These are phyloP conservation scores for Suhomyces sp. DNA, from an alignment of 805 yeast species.

Conservation along the genomic window DNA sequence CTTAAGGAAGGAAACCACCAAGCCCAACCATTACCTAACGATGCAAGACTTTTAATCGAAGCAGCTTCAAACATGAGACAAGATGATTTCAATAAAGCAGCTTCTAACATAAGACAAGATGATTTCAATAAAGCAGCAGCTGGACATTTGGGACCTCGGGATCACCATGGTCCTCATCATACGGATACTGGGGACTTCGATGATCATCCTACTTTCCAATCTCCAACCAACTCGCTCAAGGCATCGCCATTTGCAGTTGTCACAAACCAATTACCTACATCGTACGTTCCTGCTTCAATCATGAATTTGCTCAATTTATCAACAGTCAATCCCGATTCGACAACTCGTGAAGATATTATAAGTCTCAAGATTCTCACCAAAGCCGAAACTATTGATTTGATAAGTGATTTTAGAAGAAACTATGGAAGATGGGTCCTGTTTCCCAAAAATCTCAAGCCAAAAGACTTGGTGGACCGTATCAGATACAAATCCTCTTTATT, in stretches of 20 bases:
- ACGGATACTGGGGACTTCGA: constrained; percentile 2
- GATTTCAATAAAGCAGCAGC: no score
- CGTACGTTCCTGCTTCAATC: constrained; percentile 36
- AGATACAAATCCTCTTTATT: constrained; percentile 56
- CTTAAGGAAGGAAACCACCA: constrained; percentile 15
- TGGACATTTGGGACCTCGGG: no score
- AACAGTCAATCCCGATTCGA: constrained; percentile 13
- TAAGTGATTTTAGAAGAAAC: constrained; percentile 60
- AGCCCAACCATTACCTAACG: constrained; percentile 8
- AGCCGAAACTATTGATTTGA: constrained; percentile 48
- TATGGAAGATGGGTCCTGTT: constrained; percentile 80
- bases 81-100: no score
- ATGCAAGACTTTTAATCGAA: constrained; percentile 25
- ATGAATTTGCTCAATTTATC: constrained; percentile 24
- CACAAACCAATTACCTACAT: constrained; percentile 27
- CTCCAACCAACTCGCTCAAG: constrained; percentile 36
- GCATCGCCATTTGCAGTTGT: constrained; percentile 47
- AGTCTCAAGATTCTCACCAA: constrained; percentile 48
- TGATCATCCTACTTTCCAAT: constrained; percentile 24
- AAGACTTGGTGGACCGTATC: constrained; percentile 48
- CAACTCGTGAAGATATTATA: constrained; percentile 46
- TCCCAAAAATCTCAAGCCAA: constrained; percentile 52
- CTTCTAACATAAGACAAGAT: no score
- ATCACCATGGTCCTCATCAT: not conserved
- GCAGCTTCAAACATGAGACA: constrained; percentile 29